Base-by-base conservation (phyloP, 2,329 filamentous ascomycete species). In the Penicillium aurantiogriseum region DNA sequence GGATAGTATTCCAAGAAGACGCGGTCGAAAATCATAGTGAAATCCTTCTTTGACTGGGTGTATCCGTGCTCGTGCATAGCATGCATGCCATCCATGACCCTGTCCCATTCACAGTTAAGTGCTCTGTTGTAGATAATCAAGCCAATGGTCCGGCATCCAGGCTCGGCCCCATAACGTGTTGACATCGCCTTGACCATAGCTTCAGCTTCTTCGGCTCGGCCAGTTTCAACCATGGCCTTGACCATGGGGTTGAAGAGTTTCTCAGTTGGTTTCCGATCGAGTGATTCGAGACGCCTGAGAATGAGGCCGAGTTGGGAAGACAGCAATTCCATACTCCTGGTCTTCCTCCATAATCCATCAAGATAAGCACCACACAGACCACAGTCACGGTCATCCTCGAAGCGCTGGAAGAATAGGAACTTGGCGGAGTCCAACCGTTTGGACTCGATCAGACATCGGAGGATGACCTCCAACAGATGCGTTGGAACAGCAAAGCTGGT, bases 1-100 rank as follows among this genome's bases (percentile, higher is more conserved):
- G 74, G 66, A 67, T 74, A 77, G 49, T 71, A 77, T 59, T 77
- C 75, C 36, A 77, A 61, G 43, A 77, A 76, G 43, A 77, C 68
- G 25, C 74, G 73, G 53, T 77, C 73, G 47, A 77, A 77, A 23
- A 69, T 63, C 5, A 65, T 64, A 2, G 63, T 49, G 43, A 77
- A 77, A 46, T 71, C 66, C 7, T 52, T 59, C 52, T 66, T 63
- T 17, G 64, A 62, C 6, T 58, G 61, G 13, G 73, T 72, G 33
- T 74, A 56, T 5, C 69, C 68, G 8, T 71, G 67, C 9, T 67
- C 60, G 45, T 76, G 71, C 66, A 79, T 74, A 44, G 72, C 69
- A 42, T 70, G 57, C 47, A 79, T 58, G n/a, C 69, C 72, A n/a
- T 57, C 59, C 46, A 75, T 67, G 10, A 78, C 77, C 13, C 67